Base-by-base conservation (phyloP, 345 rosid species). In the Linum usitatissimum region DNA sequence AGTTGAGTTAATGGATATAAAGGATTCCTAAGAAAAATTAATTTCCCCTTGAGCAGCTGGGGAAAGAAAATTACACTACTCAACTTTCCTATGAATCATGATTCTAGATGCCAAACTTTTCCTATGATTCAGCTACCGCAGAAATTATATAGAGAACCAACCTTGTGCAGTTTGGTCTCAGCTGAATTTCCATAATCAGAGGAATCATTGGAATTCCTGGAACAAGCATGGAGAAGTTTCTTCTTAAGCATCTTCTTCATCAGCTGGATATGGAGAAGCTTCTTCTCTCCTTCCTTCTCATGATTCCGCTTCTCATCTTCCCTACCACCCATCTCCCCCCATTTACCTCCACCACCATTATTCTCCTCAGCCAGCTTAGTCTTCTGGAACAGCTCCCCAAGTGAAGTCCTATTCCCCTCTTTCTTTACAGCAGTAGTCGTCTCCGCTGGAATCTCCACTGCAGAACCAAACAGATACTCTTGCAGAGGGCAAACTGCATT, bases 361-460 rank as follows among this genome's bases (percentile, higher is more conserved):
- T 51, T 63, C 21, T 81, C 88, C 73, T 85, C 91, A 38, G 69
- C 60, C 54, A 80, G 55, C 76, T 85, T 81, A 57, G 78, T 81
- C 75, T 68, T 85, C 76, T 88, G 91, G 66, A 88, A 82, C 70
- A 88, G 75, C 75, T 88, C 95, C 10, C 89, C 91, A 9, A 88
- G 87, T 7, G 95, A 83, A 40, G 86, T 82, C 78, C 89, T 85
- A 13, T 75, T 62, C 49, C 85, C 91, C 77, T 81, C 85, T 76
- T 79, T 85, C 53, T 15, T 45, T 45, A 9, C 51, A 45, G 14
- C 17, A 10, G 85, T 55, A 42, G 81, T 75, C 19, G 86, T 83
- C 71, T 85, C 88, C 17, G 51, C 51, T 13, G 88, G 73, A 65
- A 81, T 23, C 45, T 85, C 88, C 66, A 81, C 76, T 28, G 91